phyloP scores from a whole-genome alignment of 2,329 filamentous ascomycete species.

The Annulohypoxylon truncatum region DNA sequence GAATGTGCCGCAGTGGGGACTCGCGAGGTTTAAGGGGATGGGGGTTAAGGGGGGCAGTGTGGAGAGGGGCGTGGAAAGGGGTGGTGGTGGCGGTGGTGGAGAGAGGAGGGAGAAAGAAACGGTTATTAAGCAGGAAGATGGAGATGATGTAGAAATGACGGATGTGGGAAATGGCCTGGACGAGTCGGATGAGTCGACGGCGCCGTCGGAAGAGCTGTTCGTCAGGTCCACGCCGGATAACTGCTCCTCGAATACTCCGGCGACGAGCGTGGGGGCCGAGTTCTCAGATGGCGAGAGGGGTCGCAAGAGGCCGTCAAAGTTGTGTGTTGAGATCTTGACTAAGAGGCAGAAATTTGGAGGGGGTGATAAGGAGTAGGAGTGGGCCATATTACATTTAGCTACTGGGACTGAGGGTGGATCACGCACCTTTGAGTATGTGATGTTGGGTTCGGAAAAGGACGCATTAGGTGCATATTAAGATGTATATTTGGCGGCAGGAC shows the following conservation, averaged over 20 bases:
- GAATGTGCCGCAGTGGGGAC: constrained; percentile 20
- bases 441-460: too few species aligned
- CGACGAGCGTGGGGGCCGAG: constrained; percentile 39
- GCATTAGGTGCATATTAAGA: too few species aligned
- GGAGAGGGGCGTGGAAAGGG: not conserved
- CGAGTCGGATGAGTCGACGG: constrained; percentile 16
- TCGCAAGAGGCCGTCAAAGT: constrained; percentile 33
- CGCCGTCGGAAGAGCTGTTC: constrained; percentile 13
- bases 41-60: not conserved
- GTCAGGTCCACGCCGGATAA: constrained; percentile 11
- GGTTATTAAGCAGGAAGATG: not conserved
- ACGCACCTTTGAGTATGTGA: too few species aligned
- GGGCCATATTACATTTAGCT: not conserved
- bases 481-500: too few species aligned
- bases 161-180: not conserved
- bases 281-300: constrained; percentile 19
- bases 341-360: constrained; percentile 27
- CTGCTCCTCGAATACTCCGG: constrained; percentile 30
- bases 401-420: too few species aligned
- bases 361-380: not conserved
- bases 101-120: too few species aligned
- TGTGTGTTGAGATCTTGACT: constrained; percentile 31
- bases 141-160: not conserved
- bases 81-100: not conserved
- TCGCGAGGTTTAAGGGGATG: not conserved